phyloP scores from a whole-genome alignment of 441 rosid genomes.

The Corymbia citriodora region DNA sequence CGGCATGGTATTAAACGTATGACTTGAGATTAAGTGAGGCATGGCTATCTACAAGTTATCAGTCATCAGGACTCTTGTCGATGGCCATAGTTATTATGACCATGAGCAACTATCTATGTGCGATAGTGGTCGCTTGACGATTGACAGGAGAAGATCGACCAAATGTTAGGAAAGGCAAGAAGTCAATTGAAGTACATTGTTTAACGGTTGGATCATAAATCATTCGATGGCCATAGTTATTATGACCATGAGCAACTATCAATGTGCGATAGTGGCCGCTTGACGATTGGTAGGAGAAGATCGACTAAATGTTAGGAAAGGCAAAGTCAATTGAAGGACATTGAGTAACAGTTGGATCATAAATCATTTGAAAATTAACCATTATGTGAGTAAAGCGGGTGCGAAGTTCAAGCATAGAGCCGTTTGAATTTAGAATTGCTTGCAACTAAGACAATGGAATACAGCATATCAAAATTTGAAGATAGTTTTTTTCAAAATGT shows the following conservation, averaged over 20 bases:
- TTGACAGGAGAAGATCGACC: background rate
- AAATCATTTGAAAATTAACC: background rate
- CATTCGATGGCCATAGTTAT: background rate
- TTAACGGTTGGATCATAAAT: background rate
- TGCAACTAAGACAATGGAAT: background rate
- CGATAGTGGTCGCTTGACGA: background rate
- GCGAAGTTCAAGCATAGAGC: background rate
- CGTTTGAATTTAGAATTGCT: background rate
- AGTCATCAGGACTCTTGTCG: background rate
- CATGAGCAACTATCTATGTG: background rate
- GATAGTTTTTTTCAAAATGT: background rate
- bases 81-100: background rate
- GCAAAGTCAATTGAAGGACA: background rate
- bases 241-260: background rate
- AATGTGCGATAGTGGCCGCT: background rate
- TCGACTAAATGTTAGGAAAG: background rate
- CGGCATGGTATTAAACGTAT: background rate
- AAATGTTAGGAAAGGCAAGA: background rate
- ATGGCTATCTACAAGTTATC: background rate
- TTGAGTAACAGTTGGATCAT: background rate
- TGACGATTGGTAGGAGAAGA: background rate
- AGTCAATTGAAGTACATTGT: background rate
- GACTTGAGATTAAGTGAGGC: background rate
- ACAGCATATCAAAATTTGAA: background rate
- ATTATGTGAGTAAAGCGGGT: background rate